A percentile compares a stretch with the other conserved stretches of the same genome.
Conservation (phyloP, 176 grass and related monocot species). For the Puya raimondii region DNA sequence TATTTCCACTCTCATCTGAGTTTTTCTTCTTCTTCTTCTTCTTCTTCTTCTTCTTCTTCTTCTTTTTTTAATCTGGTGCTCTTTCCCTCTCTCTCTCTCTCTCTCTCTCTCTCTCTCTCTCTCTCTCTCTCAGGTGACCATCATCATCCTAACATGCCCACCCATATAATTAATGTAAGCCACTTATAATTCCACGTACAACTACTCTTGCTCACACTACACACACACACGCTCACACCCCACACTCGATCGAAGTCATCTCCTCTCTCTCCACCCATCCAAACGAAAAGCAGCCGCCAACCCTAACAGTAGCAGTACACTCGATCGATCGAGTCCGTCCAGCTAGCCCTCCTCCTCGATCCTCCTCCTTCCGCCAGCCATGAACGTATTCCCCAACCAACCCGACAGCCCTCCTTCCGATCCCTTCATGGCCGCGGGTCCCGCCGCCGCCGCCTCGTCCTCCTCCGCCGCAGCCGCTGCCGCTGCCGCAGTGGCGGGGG, state of each 20-base stretch:
- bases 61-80: background rate
- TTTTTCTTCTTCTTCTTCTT: background rate
- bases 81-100: background rate
- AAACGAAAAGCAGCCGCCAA: background rate
- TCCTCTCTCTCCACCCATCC: background rate
- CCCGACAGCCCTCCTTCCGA: slow-evolving; percentile 35
- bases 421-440: slow-evolving; percentile 40
- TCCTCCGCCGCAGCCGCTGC: slow-evolving; percentile 15
- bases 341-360: no score
- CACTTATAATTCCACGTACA: background rate
- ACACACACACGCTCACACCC: background rate
- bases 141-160: background rate
- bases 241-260: background rate
- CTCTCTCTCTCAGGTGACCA: background rate
- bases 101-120: no score
- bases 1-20: no score
- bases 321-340: no score
- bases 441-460: slow-evolving; percentile 33
- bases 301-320: background rate
- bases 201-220: background rate
- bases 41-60: background rate
- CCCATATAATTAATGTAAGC: background rate
- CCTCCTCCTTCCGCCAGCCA: slow-evolving; percentile 6
- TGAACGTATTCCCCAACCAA: slow-evolving; percentile 44
- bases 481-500: background rate